Evolutionary conservation across 2,329 filamentous ascomycete genomes (phyloP).

Genomic region (Alternaria triticimaculans): DNA sequence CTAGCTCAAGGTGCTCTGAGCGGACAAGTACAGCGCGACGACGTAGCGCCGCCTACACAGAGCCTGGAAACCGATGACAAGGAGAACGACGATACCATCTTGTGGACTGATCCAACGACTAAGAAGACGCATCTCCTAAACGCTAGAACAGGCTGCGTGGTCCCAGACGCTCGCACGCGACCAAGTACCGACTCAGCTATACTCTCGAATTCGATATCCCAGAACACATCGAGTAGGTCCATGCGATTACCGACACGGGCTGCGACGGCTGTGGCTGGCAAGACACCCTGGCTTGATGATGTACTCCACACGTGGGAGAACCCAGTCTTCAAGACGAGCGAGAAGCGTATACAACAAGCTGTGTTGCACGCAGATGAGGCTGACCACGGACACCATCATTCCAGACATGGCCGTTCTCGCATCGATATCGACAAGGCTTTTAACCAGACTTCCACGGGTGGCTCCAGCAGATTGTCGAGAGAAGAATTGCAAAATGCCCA

Average conservation of each 20-base stretch:
- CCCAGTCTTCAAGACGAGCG: slow-evolving; percentile 69
- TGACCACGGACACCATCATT: not conserved
- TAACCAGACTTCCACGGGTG: slow-evolving; percentile 30
- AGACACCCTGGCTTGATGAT: slow-evolving; percentile 63
- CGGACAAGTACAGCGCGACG: not conserved
- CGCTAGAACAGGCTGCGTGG: slow-evolving; percentile 59
- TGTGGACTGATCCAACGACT: slow-evolving; percentile 69
- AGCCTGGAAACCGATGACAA: not conserved
- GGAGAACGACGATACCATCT: slow-evolving; percentile 47
- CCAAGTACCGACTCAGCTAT: slow-evolving; percentile 10
- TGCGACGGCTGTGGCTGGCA: slow-evolving; percentile 8
- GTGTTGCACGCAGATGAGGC: slow-evolving; percentile 26
- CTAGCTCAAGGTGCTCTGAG: slow-evolving; percentile 20
- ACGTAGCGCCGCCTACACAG: not conserved
- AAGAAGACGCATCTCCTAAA: slow-evolving; percentile 61
- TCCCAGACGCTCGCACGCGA: slow-evolving; percentile 24
- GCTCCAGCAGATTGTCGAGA: slow-evolving; percentile 63
- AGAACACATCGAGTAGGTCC: slow-evolving; percentile 34
- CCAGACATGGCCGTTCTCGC: slow-evolving; percentile 15
- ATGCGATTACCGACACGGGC: slow-evolving; percentile 40
- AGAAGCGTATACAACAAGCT: slow-evolving; percentile 53
- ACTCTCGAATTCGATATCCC: slow-evolving; percentile 1
- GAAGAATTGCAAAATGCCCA: slow-evolving; percentile 58
- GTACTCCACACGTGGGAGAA: slow-evolving; percentile 75
- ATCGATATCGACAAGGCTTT: slow-evolving; percentile 26